These are phyloP conservation scores for Fusarium sp. DNA, from an alignment of 2,329 filamentous ascomycete species.

Conservation along the genomic window DNA sequence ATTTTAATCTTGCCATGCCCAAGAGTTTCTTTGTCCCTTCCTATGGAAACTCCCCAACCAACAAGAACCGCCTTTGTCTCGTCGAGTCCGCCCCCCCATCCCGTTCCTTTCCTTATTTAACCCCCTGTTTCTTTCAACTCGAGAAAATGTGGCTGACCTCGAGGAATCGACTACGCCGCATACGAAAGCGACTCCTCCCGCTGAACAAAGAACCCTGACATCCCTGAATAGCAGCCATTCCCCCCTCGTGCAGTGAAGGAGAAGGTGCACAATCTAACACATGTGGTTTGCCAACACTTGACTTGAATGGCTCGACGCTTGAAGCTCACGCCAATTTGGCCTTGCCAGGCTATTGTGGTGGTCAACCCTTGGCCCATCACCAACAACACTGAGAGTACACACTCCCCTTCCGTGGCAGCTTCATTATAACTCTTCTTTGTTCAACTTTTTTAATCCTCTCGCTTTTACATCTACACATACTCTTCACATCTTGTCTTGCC, in stretches of 20 bases:
- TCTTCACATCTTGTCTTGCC: slow-evolving; percentile 20
- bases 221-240: not conserved
- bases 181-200: not conserved
- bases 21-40: slow-evolving; percentile 16
- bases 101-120: slow-evolving; percentile 19
- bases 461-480: slow-evolving; percentile 35
- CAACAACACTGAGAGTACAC: not conserved
- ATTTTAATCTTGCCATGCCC: not conserved
- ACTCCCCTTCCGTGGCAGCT: not conserved
- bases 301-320: not conserved
- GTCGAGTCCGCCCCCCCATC: not conserved
- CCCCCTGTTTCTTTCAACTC: not conserved
- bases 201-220: slow-evolving; percentile 17
- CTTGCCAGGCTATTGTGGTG: not conserved
- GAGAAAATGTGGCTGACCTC: not conserved
- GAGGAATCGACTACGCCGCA: not conserved
- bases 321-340: slow-evolving; percentile 4
- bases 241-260: not conserved
- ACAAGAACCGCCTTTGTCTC: slow-evolving; percentile 20
- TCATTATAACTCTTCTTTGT: slow-evolving; percentile 21
- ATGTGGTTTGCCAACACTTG: not conserved
- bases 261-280: not conserved
- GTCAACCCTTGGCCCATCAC: not conserved
- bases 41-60: not conserved
- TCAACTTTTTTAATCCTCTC: not conserved